Percentiles rank a stretch among this genome's conserved stretches.
Evolutionary conservation across 2,329 filamentous ascomycete genomes (phyloP).

Genomic region (Cladosporium halotolerans): DNA sequence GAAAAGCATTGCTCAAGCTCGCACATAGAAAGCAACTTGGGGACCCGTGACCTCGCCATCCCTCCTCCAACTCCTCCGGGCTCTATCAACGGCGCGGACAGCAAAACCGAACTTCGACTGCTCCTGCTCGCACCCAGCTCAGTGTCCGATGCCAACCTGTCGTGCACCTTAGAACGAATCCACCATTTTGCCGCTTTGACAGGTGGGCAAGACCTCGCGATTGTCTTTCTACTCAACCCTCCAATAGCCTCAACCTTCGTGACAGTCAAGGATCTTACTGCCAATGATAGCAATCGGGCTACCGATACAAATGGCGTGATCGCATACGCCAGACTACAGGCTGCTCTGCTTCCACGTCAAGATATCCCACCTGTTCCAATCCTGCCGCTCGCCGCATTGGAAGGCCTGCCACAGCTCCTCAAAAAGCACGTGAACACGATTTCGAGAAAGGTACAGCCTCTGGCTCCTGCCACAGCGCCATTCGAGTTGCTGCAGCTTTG

Average conservation of each 20-base stretch:
- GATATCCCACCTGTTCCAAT: slow-evolving; percentile 23
- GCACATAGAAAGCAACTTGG: slow-evolving; percentile 26
- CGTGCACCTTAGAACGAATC: slow-evolving; percentile 25
- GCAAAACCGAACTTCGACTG: slow-evolving; percentile 20
- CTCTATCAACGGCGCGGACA: slow-evolving; percentile 9
- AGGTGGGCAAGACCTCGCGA: slow-evolving; percentile 24
- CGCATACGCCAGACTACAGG: slow-evolving; percentile 25
- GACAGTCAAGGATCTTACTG: slow-evolving; percentile 13
- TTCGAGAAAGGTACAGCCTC: background rate
- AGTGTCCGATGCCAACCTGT: slow-evolving; percentile 15
- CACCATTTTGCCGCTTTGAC: slow-evolving; percentile 27
- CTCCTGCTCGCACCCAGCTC: slow-evolving; percentile 28
- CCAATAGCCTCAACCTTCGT: slow-evolving; percentile 13
- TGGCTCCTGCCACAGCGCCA: background rate
- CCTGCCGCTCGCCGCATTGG: slow-evolving; percentile 21
- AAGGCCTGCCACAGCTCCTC: slow-evolving; percentile 21
- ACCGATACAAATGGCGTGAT: slow-evolving; percentile 13
- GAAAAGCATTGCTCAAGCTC: background rate
- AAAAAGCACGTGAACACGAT: background rate
- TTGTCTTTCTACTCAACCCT: slow-evolving; percentile 27
- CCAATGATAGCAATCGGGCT: background rate
- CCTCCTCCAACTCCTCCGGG: slow-evolving; percentile 14
- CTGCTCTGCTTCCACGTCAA: slow-evolving; percentile 16
- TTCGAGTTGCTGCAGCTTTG: slow-evolving; percentile 24
- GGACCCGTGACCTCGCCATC: slow-evolving; percentile 33